A percentile compares a stretch with the other conserved stretches of the same genome.
These are phyloP conservation scores for Diaporthe citri DNA, from an alignment of 2,329 filamentous ascomycete species.

Conservation along the genomic window DNA sequence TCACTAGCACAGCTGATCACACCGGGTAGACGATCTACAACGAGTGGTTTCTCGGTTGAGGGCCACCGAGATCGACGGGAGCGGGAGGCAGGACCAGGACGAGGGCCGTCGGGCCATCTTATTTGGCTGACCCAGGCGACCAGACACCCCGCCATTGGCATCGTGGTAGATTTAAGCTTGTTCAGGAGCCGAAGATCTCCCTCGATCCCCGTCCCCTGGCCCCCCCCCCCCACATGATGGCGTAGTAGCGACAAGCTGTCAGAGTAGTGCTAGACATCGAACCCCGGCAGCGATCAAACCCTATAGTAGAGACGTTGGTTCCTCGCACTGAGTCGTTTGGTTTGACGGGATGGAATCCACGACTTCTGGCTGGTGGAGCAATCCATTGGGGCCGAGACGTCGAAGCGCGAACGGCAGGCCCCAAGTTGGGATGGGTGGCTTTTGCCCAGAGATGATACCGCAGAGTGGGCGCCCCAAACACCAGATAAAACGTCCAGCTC, in stretches of 20 bases:
- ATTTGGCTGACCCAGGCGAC: background rate
- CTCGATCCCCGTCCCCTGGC: constrained; percentile 15
- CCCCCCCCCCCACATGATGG: constrained; percentile 10
- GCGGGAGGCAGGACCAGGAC: constrained; percentile 19
- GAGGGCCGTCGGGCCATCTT: constrained; percentile 27
- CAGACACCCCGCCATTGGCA: background rate
- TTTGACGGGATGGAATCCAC: constrained; percentile 12
- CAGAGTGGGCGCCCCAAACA: constrained; percentile 25
- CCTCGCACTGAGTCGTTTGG: constrained; percentile 18
- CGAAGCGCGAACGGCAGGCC: constrained; percentile 4
- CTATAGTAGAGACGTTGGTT: constrained; percentile 25
- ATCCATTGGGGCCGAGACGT: background rate
- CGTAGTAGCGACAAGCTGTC: constrained; percentile 23
- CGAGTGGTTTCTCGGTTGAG: constrained; percentile 3
- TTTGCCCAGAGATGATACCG: constrained; percentile 12
- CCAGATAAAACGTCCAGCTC: constrained; percentile 32
- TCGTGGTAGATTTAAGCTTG: constrained; percentile 29
- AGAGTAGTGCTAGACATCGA: background rate
- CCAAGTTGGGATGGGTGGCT: constrained; percentile 26
- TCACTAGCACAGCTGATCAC: constrained; percentile 4
- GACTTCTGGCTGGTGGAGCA: constrained; percentile 10
- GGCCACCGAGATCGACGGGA: constrained; percentile 22
- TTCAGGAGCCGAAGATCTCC: constrained; percentile 23
- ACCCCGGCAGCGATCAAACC: constrained; percentile 30
- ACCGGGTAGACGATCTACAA: constrained; percentile 15